Base-by-base conservation (phyloP, 192 early-diverging fungal species). In the Coemansia sp. region DNA sequence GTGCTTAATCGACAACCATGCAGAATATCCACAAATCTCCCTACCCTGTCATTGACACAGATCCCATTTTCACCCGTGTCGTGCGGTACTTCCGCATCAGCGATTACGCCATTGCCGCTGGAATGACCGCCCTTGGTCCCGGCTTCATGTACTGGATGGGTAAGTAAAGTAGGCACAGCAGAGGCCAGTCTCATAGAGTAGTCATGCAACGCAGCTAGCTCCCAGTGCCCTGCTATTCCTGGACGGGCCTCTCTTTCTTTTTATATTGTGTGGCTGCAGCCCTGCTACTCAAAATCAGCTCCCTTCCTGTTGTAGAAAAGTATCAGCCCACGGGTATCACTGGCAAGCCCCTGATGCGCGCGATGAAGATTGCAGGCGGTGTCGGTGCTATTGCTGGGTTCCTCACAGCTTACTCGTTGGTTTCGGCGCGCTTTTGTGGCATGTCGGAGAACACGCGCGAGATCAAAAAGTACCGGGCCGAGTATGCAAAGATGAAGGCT, bases 51-150 rank as follows among this genome's bases (percentile, higher is more conserved):
- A 90, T 98, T 58, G 91, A 88, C 70, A 85, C 82, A 42, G 89
- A 98, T 61, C 95, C 95, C 20, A 89, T 94, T 63, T 87, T 98
- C 65, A 78, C 61, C 57, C 84, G 91, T 40, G 90, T 98, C 2
- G 78, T 98, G 48, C 70, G 87, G 33, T 98, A 95, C 81, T 88
- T 98, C 64, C 84, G 95, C 41, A 57, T 82, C 28, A 79, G 80
- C 13, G 95, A 98, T 73, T 85, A 86, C 52, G 80, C 64, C 32
- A 55, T 80, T 34, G 78, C 81, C 70, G 85, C 73, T 37, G 83
- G 69, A 5, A 56, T 84, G 18, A 82, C 81, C 7, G 79, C 79
- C 23, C 68, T 78, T 27, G 89, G 83, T 30, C 95, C 95, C 10
- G 89, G 80, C 34, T 67, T 84, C 55, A 55, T 89, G 78, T 65